A percentile compares a stretch with the other conserved stretches of the same genome.
Conservation (phyloP, 371 early-diverging fungal species). For the Mortierella sp. region DNA sequence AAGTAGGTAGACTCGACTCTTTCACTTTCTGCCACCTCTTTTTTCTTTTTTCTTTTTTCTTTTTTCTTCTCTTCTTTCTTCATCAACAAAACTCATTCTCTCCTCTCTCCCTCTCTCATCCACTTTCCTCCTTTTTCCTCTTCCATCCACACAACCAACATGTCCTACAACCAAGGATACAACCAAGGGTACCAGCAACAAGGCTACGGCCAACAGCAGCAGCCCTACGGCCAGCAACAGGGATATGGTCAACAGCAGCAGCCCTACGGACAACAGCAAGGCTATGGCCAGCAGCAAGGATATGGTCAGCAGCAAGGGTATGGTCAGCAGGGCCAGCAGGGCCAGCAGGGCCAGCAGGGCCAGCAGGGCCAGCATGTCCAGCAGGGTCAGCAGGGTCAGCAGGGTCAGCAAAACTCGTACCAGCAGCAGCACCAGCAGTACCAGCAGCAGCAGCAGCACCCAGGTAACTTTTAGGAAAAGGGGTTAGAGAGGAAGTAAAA, state of each 20-base stretch:
- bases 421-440: slow-evolving; percentile 22
- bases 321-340: slow-evolving; percentile 17
- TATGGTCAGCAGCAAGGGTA: slow-evolving; percentile 14
- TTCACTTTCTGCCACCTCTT: neutral
- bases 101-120: neutral
- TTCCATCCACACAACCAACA: neutral
- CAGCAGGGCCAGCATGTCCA: slow-evolving; percentile 15
- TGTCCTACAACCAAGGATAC: slow-evolving; percentile 34
- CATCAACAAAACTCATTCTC: neutral
- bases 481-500: too few species aligned
- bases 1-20: neutral
- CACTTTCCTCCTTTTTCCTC: neutral
- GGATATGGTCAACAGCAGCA: slow-evolving; percentile 28
- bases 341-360: slow-evolving; percentile 7
- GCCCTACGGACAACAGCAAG: slow-evolving; percentile 24
- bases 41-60: slow-evolving; percentile 7
- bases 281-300: slow-evolving; percentile 14
- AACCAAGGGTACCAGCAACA: slow-evolving; percentile 32
- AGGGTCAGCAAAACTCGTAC: slow-evolving; percentile 17
- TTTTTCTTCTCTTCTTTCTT: slow-evolving; percentile 10
- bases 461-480: slow-evolving; percentile 12
- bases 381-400: slow-evolving; percentile 14
- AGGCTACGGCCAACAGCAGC: slow-evolving; percentile 19
- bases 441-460: slow-evolving; percentile 28
- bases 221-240: slow-evolving; percentile 28